Percentiles rank a stretch among this genome's conserved stretches.
Conservation (phyloP, 2,329 filamentous ascomycete species). For the Lecanosticta acicola region DNA sequence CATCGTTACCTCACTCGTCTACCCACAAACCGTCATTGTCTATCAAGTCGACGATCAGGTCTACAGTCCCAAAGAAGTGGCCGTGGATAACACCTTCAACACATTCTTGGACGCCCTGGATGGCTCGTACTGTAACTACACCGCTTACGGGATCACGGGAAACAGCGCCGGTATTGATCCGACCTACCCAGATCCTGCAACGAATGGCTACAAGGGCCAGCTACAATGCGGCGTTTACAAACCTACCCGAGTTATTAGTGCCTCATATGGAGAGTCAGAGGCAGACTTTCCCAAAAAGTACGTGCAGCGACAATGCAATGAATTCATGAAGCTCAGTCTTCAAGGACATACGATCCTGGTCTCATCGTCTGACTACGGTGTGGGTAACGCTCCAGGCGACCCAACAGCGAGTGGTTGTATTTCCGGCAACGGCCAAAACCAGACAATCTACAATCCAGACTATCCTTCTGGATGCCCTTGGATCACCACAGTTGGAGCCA, state of each 20-base stretch:
- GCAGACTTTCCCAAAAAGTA: constrained; percentile 48
- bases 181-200: constrained; percentile 43
- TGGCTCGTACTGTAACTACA: constrained; percentile 18
- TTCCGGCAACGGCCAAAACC: constrained; percentile 13
- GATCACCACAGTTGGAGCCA: constrained; percentile 39
- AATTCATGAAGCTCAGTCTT: constrained; percentile 43
- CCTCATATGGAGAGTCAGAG: constrained; percentile 53
- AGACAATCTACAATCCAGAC: constrained; percentile 20
- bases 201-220: constrained; percentile 46
- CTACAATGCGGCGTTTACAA: constrained; percentile 43
- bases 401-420: constrained; percentile 34
- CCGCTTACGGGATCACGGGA: constrained; percentile 15
- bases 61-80: constrained; percentile 11
- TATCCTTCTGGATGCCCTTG: constrained; percentile 25
- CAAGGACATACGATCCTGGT: constrained; percentile 43
- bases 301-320: constrained; percentile 39
- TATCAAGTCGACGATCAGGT: constrained; percentile 19
- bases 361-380: constrained; percentile 10
- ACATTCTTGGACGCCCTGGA: constrained; percentile 18
- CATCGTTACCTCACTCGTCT: constrained; percentile 13
- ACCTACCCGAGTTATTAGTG: constrained; percentile 50
- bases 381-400: constrained; percentile 24
- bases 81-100: constrained; percentile 11
- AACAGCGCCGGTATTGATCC: constrained; percentile 11
- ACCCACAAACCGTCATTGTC: constrained; percentile 20